Base-by-base conservation (phyloP, 2,329 filamentous ascomycete species). In the Apiospora kogelbergensis region DNA sequence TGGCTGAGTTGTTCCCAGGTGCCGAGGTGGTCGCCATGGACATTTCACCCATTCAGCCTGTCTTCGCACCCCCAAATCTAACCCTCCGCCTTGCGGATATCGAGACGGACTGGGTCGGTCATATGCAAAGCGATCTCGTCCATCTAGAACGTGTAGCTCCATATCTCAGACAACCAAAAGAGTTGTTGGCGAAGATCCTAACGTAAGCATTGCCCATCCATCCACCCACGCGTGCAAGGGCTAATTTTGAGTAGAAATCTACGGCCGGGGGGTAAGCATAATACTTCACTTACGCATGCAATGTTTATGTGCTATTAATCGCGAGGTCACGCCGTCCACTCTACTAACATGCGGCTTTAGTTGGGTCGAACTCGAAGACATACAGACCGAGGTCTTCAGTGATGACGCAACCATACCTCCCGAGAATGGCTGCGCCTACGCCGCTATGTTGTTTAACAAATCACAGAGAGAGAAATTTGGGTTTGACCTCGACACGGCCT, bases 11-110 rank as follows among this genome's bases (percentile, higher is more conserved):
- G 41, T 83, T 80, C 53, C 83, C 83, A 41, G 81, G 82, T 63
- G 83, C 83, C 46, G 79, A 79, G 44, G 79, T 85, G n/a, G 80
- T 83, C 46, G 84, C 84, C 45, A 79, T 80, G 41, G 82, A 84
- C 71, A 76, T 84, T 15, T 82, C 81, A 11, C 81, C 81, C 7
- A 82, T 83, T n/a, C 81, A 84, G 63, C 81, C 81, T 2, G 74
- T 76, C 33, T 83, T 79, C 75, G 83, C 88, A 7, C 88, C 88
- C 3, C 85, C 86, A 15, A 90, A 90, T 71, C 81, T 89, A 42
- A 82, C 83, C 63, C 90, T 88, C 72, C 81, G 84, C 72, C 82
- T 86, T n/a, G 84, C 86, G 72, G 85, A 88, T 72, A 79, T 84
- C 24, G 82, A 86, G 72, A 60, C 53, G 17, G 53, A 60, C 5